These are phyloP conservation scores for Gossypium turneri DNA, from an alignment of 345 rosid species.

Conservation along the genomic window DNA sequence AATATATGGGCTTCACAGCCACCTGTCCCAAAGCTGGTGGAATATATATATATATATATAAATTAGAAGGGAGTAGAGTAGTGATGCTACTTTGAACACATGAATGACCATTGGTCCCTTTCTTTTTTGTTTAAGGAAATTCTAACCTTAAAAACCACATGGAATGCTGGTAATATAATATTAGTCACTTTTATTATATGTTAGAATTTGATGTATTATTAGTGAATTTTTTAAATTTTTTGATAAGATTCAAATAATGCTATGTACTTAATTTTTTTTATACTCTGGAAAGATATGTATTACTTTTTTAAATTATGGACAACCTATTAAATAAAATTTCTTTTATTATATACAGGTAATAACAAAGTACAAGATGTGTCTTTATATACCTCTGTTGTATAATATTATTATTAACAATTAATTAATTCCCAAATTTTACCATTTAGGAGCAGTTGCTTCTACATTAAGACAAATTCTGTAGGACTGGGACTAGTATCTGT, in stretches of 20 bases:
- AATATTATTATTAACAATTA: neutral
- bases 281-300: too few species aligned
- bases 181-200: too few species aligned
- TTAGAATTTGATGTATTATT: too few species aligned
- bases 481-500: neutral
- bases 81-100: constrained; percentile 3
- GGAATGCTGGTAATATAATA: neutral
- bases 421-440: neutral
- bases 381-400: neutral
- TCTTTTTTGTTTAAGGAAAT: constrained; percentile 24
- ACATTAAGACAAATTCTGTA: neutral
- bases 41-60: neutral
- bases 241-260: too few species aligned
- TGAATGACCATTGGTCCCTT: constrained; percentile 10
- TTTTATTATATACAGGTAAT: neutral
- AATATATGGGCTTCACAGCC: neutral
- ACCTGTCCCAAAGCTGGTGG: neutral
- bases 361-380: neutral
- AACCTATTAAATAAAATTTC: too few species aligned
- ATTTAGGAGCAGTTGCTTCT: neutral
- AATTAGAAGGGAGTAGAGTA: neutral
- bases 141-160: constrained; percentile 4
- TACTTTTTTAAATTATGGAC: too few species aligned
- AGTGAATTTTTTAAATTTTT: too few species aligned
- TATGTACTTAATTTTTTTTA: too few species aligned